Evolutionary conservation across 106 monocot species (phyloP).

Genomic region (Platanthera zijinensis): DNA sequence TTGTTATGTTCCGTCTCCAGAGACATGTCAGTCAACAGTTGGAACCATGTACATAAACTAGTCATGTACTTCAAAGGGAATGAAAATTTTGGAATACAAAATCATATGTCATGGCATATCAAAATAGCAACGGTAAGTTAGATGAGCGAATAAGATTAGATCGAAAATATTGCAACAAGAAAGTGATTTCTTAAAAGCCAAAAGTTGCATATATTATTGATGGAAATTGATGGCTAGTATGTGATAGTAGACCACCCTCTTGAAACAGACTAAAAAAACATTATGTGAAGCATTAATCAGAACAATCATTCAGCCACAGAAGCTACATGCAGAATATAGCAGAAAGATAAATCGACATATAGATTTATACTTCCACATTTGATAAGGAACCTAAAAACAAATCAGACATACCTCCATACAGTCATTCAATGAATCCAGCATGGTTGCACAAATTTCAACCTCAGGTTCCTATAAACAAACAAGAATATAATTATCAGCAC

Average conservation of each 20-base stretch:
- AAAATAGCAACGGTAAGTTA: background rate
- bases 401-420: conserved; percentile 64
- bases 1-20: background rate
- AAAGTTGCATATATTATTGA: background rate
- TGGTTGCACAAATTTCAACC: conserved; percentile 72
- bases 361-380: background rate
- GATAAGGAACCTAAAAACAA: background rate
- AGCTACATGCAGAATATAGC: background rate
- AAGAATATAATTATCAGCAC: conserved; percentile 1
- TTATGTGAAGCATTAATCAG: background rate
- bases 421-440: conserved; percentile 90
- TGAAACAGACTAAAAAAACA: background rate
- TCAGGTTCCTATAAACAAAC: conserved; percentile 68
- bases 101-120: background rate
- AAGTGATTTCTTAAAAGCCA: background rate
- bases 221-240: background rate
- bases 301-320: background rate
- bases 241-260: background rate
- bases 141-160: background rate
- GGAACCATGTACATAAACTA: background rate
- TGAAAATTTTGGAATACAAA: background rate
- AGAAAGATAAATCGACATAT: background rate
- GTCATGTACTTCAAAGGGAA: background rate
- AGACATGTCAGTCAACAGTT: background rate
- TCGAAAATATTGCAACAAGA: background rate